Base-by-base conservation (phyloP, 768 basidiomycete genomes). In the Mycena olivaceomarginata region DNA sequence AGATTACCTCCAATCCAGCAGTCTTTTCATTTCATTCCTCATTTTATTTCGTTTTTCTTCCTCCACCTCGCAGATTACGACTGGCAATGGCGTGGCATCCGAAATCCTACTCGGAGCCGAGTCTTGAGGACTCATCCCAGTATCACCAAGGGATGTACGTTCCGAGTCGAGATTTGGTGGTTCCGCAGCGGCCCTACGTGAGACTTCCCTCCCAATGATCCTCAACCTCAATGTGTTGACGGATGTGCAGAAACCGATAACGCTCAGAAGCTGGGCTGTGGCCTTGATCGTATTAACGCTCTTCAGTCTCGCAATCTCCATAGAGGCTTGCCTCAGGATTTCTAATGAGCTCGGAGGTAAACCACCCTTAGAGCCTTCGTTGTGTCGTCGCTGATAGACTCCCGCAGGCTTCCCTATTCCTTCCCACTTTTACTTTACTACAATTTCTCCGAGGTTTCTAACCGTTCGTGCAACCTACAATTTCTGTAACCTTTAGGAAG, bases 351-450 rank as follows among this genome's bases (percentile, higher is more conserved):
- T 84, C 65, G 82, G 87, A 63, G 92, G 91, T 90, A 31, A 31
- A 31, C 31, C 31, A 31, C 40, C 67, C 64, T 37, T 53, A 60
- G 37, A 1, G 15, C 39, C 15, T 9, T 22, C 48, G 7, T 31
- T 4, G 31, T 31, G 31, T 31, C 31, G 31, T 31, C 31, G 31
- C 31, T 31, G 31, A 31, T 31, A 31, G 31, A 31, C 31, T 31
- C 31, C 13, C 16, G 37, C 43, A 93, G 93, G 93, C 41, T 94
- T 92, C 76, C 41, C 75, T 40, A 90, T 92, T n/a, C 91, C 91
- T 9, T 62, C 80, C 25, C 84, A 83, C 46, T 93, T 91, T 77
- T 82, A 90, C 1, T 89, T 93, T 72, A 82, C 85, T 10, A 83
- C 90, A 48, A 85, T 88, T 10, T 91, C 92, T 13, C 85, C 85